Evolutionary conservation across 73 alveolate genomes (phyloP).

Genomic region (Blepharisma japonicum): DNA sequence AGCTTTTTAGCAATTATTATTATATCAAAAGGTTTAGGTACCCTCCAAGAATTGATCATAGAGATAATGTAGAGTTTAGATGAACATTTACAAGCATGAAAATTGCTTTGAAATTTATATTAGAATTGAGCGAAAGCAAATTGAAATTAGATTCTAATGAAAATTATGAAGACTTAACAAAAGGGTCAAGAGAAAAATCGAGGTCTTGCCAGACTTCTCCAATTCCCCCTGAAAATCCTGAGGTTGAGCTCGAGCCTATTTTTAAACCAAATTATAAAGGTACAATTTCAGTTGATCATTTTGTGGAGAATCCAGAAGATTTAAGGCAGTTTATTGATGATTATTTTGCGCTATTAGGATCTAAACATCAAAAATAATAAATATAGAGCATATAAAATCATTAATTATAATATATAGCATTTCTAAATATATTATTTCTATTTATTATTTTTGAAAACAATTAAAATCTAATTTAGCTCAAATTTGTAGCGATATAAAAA

Average conservation of each 20-base stretch:
- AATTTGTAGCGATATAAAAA: no score
- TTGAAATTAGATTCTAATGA: not conserved
- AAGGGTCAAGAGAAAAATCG: not conserved
- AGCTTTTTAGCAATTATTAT: conserved; percentile 20
- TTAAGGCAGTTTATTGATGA: not conserved
- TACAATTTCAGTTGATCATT: not conserved
- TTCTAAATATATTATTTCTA: no score
- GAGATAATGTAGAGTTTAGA: conserved; percentile 29
- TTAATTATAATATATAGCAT: no score
- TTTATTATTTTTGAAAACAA: no score
- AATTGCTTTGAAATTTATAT: conserved; percentile 21
- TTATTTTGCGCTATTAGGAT: not conserved
- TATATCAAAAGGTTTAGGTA: conserved; percentile 8
- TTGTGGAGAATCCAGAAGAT: conserved; percentile 10
- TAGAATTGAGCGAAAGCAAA: not conserved
- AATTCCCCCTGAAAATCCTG: not conserved
- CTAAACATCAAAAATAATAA: no score
- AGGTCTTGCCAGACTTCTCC: not conserved
- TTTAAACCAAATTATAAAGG: not conserved
- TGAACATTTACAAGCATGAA: conserved; percentile 12
- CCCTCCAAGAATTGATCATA: not conserved
- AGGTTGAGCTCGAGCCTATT: not conserved
- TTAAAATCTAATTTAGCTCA: no score
- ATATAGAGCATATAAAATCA: no score
- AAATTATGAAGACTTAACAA: conserved; percentile 11